Conservation (phyloP, 1,139 yeast species). For the Groenewaldozyma auringiensis region DNA sequence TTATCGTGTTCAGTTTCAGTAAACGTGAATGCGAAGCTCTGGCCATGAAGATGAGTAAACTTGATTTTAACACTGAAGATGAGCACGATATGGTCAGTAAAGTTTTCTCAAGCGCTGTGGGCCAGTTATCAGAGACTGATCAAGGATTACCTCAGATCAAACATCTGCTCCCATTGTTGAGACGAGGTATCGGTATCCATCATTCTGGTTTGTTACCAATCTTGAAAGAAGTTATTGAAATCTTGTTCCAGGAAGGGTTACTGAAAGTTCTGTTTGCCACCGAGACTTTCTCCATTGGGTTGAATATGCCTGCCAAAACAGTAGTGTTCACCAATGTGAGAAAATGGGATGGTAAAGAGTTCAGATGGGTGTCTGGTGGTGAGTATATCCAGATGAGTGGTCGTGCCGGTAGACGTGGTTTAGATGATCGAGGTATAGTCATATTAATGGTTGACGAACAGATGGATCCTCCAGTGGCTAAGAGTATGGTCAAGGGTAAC, state of each 20-base stretch:
- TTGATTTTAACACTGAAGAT: slow-evolving; percentile 86
- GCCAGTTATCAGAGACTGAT: slow-evolving; percentile 79
- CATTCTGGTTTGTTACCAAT: slow-evolving; percentile 96
- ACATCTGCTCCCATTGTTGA: slow-evolving; percentile 76
- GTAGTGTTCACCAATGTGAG: slow-evolving; percentile 96
- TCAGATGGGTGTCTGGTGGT: slow-evolving; percentile 99
- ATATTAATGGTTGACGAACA: slow-evolving; percentile 98
- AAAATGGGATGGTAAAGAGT: slow-evolving; percentile 96
- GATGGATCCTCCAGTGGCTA: slow-evolving; percentile 98
- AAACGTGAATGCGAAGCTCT: slow-evolving; percentile 93
- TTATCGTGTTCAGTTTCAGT: slow-evolving; percentile 92
- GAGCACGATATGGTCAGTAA: slow-evolving; percentile 85
- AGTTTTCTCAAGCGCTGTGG: slow-evolving; percentile 84
- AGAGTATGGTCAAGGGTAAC: slow-evolving; percentile 98
- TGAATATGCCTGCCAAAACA: slow-evolving; percentile 97
- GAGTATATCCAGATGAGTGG: slow-evolving; percentile 99
- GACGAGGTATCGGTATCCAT: slow-evolving; percentile 97
- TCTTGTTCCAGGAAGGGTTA: slow-evolving; percentile 92
- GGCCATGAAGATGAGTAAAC: slow-evolving; percentile 89
- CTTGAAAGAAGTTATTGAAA: slow-evolving; percentile 92
- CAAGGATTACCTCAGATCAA: slow-evolving; percentile 90
- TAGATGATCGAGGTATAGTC: slow-evolving; percentile 97
- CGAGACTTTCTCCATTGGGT: slow-evolving; percentile 96
- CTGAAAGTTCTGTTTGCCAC: slow-evolving; percentile 93
- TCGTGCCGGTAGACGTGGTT: slow-evolving; percentile 99